These are phyloP conservation scores for Toxoplasma gondii DNA, from an alignment of 169 alveolate species.

Conservation along the genomic window DNA sequence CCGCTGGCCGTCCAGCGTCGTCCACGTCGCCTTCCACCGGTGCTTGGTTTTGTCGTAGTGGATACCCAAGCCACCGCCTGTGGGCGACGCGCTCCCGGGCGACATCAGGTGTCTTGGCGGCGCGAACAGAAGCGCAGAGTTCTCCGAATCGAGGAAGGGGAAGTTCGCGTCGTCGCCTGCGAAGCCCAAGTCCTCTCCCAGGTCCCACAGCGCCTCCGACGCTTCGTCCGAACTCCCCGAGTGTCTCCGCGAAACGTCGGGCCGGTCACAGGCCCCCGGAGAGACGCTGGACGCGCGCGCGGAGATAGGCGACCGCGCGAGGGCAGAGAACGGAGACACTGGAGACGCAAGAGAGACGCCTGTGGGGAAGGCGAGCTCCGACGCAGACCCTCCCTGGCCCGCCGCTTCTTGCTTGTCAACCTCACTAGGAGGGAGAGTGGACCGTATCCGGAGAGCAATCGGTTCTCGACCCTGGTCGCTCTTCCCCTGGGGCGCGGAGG, in stretches of 20 bases:
- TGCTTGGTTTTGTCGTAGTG: slow-evolving; percentile 36
- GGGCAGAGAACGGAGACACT: not conserved
- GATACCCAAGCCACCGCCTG: not conserved
- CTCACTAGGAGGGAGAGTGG: no score
- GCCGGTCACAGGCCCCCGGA: not conserved
- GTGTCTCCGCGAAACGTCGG: not conserved
- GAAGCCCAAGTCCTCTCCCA: not conserved
- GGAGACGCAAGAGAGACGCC: not conserved
- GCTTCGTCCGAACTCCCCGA: not conserved
- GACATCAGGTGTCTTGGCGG: not conserved
- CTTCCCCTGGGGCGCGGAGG: no score
- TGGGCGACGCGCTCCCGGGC: not conserved
- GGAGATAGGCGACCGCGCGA: not conserved
- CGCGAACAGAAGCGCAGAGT: not conserved
- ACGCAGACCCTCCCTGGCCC: not conserved
- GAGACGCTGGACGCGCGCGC: no score
- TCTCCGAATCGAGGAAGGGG: not conserved
- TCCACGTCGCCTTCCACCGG: slow-evolving; percentile 32
- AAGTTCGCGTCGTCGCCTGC: not conserved
- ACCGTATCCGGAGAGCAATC: no score
- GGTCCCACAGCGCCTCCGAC: not conserved
- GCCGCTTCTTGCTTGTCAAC: no score
- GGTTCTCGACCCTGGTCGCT: no score
- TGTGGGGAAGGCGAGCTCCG: not conserved
- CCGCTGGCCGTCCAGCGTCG: slow-evolving; percentile 21